Conservation (phyloP, 257 asterid species). For the Anisodus acutangulus region DNA sequence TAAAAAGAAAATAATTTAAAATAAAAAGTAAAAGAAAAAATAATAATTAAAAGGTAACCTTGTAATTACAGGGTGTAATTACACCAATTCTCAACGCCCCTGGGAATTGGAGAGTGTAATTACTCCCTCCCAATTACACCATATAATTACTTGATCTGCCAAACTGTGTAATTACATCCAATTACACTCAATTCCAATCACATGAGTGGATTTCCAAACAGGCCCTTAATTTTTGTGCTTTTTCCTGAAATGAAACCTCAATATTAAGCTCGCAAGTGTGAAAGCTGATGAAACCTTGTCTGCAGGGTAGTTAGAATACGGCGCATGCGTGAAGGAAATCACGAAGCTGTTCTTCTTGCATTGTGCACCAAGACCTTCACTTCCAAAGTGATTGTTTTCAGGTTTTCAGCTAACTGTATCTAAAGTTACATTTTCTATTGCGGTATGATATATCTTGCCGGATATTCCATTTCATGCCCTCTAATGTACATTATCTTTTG, state of each 20-base stretch:
- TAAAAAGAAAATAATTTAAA: too few relatives aligned
- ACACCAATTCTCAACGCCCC: too few relatives aligned
- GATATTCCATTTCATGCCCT: constrained; percentile 9
- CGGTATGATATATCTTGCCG: not conserved
- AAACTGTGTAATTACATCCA: too few relatives aligned
- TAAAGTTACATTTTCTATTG: not conserved
- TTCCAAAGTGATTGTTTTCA: constrained; percentile 87
- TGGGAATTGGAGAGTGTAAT: too few relatives aligned
- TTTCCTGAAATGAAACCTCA: not conserved
- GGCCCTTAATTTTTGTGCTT: not conserved
- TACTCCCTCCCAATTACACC: too few relatives aligned
- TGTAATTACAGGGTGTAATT: too few relatives aligned
- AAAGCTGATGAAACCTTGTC: constrained; percentile 22
- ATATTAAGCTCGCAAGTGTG: not conserved
- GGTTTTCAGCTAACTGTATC: constrained; percentile 50
- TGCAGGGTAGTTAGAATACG: constrained; percentile 96
- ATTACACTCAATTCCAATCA: too few relatives aligned
- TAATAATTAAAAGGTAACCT: too few relatives aligned
- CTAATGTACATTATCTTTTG: not conserved
- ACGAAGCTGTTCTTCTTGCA: constrained; percentile 94
- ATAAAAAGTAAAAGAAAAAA: too few relatives aligned
- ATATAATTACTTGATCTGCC: too few relatives aligned
- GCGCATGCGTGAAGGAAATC: constrained; percentile 88
- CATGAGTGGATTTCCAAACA: too few relatives aligned
- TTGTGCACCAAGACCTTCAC: constrained; percentile 90